Evolutionary conservation across 2,329 filamentous ascomycete species (phyloP).

Genomic region (Aspergillus sp.): DNA sequence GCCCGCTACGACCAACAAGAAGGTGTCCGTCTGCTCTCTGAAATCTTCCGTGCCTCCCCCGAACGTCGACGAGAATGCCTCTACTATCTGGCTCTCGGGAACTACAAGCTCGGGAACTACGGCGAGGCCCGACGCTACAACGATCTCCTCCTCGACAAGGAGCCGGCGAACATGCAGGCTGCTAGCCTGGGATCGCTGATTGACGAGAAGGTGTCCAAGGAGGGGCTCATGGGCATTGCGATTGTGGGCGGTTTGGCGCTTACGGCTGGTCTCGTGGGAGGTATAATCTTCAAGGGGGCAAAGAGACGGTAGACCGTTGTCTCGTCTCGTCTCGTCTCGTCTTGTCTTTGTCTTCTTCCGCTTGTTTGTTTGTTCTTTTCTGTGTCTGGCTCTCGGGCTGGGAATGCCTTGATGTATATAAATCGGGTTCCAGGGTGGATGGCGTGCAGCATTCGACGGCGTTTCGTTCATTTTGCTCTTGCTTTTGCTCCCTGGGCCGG

Average conservation of each 20-base stretch:
- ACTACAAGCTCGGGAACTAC: slow-evolving; percentile 98
- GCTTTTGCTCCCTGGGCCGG: too few species aligned
- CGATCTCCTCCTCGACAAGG: slow-evolving; percentile 80
- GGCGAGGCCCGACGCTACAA: slow-evolving; percentile 92
- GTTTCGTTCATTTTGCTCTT: not conserved
- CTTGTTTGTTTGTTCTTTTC: not conserved
- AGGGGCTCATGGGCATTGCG: slow-evolving; percentile 86
- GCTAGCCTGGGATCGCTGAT: slow-evolving; percentile 78
- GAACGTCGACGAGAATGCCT: slow-evolving; percentile 95
- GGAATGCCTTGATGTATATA: not conserved
- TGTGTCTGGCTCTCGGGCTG: not conserved
- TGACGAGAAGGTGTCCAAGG: slow-evolving; percentile 91
- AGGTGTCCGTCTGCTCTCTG: slow-evolving; percentile 84
- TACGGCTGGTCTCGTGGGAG: slow-evolving; percentile 85
- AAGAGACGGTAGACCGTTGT: slow-evolving; percentile 45
- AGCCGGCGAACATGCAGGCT: slow-evolving; percentile 85
- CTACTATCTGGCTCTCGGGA: slow-evolving; percentile 93
- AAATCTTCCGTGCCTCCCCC: slow-evolving; percentile 89
- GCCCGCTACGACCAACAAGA: slow-evolving; percentile 80
- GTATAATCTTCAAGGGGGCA: slow-evolving; percentile 70
- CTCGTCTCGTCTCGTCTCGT: not conserved
- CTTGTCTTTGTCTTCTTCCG: not conserved
- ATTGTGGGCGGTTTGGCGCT: slow-evolving; percentile 91
- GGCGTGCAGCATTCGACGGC: slow-evolving; percentile 1
- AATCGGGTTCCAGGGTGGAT: not conserved